A percentile compares a stretch with the other conserved stretches of the same genome.
Conservation (phyloP, 768 basidiomycete genomes). For the Pisolithus microcarpus region DNA sequence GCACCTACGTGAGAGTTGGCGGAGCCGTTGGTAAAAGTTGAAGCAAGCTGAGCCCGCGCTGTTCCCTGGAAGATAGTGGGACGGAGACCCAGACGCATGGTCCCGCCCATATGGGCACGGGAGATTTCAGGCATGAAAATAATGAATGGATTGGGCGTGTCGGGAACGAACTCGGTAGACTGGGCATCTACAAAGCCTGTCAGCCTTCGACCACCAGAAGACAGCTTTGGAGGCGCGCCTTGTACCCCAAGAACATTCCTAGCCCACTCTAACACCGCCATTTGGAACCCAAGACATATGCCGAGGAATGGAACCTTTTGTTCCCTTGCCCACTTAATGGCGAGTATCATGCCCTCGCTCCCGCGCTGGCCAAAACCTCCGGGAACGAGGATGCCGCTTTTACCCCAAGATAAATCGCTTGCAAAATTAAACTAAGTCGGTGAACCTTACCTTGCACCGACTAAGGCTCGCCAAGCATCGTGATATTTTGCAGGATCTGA, state of each 20-base stretch:
- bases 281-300: conserved; percentile 96
- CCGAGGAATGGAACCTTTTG: conserved; percentile 93
- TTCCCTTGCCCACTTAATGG: conserved; percentile 96
- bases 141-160: conserved; percentile 64
- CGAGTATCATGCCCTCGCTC: conserved; percentile 95
- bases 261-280: conserved; percentile 94
- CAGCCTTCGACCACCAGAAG: not conserved
- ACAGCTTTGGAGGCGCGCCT: conserved; percentile 36
- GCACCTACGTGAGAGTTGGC: conserved; percentile 1
- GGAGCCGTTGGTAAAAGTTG: conserved; percentile 9
- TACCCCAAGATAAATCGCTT: not conserved
- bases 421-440: not conserved
- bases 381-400: conserved; percentile 91
- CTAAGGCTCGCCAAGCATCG: conserved; percentile 90
- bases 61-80: conserved; percentile 80
- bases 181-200: conserved; percentile 53
- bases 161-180: conserved; percentile 71
- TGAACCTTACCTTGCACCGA: conserved; percentile 67
- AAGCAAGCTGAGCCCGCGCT: conserved; percentile 3
- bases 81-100: conserved; percentile 99
- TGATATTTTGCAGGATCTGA: conserved; percentile 82
- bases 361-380: conserved; percentile 94
- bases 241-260: conserved; percentile 69
- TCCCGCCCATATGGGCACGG: conserved; percentile 96
- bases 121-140: conserved; percentile 99